Base-by-base conservation (phyloP, 768 basidiomycete genomes). In the Lentinula guzmanii region DNA sequence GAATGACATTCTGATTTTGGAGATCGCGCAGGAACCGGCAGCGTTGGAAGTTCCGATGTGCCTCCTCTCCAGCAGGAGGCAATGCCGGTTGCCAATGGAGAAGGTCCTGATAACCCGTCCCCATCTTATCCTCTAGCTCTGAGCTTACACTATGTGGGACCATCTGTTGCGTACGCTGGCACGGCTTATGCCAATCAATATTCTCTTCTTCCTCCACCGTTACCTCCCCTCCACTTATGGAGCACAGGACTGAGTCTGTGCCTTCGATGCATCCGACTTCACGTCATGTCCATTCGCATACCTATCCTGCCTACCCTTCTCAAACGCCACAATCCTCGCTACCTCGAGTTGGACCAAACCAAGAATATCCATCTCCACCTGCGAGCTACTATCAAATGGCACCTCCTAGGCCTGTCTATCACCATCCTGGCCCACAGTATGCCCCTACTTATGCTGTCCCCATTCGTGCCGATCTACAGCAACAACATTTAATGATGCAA, bases 1-100 rank as follows among this genome's bases (percentile, higher is more conserved):
- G 37, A 53, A 39, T 53, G 21, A 53, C 37, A 34, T 53, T 77
- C 77, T 78, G 74, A 79, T 79, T 74, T 71, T 77, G 75, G 74
- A 82, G 82, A 74, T 83, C 83, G 77, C 79, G 79, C 82, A 82
- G 81, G 79, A 76, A 80, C 69, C 78, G 39, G 24, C 55, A 56
- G 39, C 53, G 53, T 39, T 10, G 53, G 18, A 16, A 34, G 39
- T 21, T 16, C 34, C 11, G 53, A 54, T 42, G 55, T n/a, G 18
- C 41, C 21, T 41, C 37, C 31, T 15, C 37, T 31, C 7, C 24
- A 56, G 8, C 37, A 56, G 24, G 37, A 56, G 41, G 41, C 18
- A 13, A 7, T 41, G 39, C 39, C 55, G 41, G 31, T 41, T 8
- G 7, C 55, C 18, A 43, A 56, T 28, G 53, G 53, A 16, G 55